These are phyloP conservation scores for Sporothrix brunneoviolacea DNA, from an alignment of 2,329 filamentous ascomycete species.

Conservation along the genomic window DNA sequence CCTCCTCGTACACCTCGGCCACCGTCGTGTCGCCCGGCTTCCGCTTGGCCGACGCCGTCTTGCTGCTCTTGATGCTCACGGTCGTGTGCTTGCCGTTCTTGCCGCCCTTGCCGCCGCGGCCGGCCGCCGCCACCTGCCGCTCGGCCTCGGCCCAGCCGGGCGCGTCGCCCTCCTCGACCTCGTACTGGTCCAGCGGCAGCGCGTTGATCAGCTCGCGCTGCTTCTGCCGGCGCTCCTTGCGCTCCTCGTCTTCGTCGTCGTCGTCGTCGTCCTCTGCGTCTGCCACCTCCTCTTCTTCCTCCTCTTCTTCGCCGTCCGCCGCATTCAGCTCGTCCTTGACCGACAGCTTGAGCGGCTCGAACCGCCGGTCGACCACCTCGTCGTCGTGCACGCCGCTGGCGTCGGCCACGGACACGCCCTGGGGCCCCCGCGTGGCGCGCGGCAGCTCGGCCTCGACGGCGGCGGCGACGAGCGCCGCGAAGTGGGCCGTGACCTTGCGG, in stretches of 20 bases:
- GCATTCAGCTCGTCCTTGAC: slow-evolving; percentile 72
- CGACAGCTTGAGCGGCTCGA: slow-evolving; percentile 61
- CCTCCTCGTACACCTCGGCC: slow-evolving; percentile 56
- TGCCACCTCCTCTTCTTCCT: slow-evolving; percentile 57
- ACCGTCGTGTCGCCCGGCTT: slow-evolving; percentile 56
- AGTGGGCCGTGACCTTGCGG: slow-evolving; percentile 75
- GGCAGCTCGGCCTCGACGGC: slow-evolving; percentile 65
- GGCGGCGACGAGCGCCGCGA: slow-evolving; percentile 66
- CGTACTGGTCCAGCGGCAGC: slow-evolving; percentile 78
- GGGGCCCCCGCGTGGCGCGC: slow-evolving; percentile 36
- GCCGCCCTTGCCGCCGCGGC: slow-evolving; percentile 34
- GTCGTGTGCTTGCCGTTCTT: slow-evolving; percentile 51
- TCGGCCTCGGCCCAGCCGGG: slow-evolving; percentile 65
- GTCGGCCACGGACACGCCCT: slow-evolving; percentile 53
- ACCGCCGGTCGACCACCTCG: slow-evolving; percentile 58
- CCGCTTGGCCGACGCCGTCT: slow-evolving; percentile 53
- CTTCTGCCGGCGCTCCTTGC: slow-evolving; percentile 65
- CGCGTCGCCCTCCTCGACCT: slow-evolving; percentile 52
- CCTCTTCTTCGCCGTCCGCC: slow-evolving; percentile 36
- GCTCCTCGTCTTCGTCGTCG: slow-evolving; percentile 71
- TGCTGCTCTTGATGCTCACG: slow-evolving; percentile 76
- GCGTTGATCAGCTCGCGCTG: slow-evolving; percentile 77
- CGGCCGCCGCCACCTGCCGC: slow-evolving; percentile 59
- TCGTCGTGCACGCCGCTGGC: slow-evolving; percentile 62
- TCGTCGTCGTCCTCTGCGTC: slow-evolving; percentile 67